Conservation (phyloP, 2,329 filamentous ascomycete genomes). For the Fusarium redolens region DNA sequence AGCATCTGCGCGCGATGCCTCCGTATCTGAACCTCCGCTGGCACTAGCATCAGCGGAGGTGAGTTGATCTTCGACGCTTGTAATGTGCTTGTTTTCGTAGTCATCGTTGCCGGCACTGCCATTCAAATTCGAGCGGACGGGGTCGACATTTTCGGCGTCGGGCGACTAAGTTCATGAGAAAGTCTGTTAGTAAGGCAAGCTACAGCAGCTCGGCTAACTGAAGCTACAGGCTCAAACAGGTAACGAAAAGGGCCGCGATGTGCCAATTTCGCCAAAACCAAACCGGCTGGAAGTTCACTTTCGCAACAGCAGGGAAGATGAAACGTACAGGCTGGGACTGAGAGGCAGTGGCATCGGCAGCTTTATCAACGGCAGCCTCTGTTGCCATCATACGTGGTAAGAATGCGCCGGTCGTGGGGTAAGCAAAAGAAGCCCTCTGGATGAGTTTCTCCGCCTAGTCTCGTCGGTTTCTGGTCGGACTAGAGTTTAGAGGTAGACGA, state of each 20-base stretch:
- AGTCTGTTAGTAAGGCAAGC: slow-evolving; percentile 29
- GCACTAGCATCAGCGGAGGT: slow-evolving; percentile 75
- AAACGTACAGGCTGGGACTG: slow-evolving; percentile 59
- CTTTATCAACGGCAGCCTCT: slow-evolving; percentile 66
- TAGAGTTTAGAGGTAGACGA: slow-evolving; percentile 31
- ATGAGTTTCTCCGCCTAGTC: slow-evolving; percentile 39
- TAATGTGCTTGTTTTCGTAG: slow-evolving; percentile 67
- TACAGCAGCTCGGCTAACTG: not conserved
- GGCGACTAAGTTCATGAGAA: slow-evolving; percentile 43
- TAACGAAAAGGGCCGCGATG: not conserved
- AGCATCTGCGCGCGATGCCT: slow-evolving; percentile 71
- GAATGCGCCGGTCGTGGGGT: slow-evolving; percentile 49
- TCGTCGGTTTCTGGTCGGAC: slow-evolving; percentile 28
- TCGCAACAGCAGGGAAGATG: not conserved
- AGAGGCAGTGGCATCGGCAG: slow-evolving; percentile 65
- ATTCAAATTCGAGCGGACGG: slow-evolving; percentile 60
- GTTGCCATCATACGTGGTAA: slow-evolving; percentile 73
- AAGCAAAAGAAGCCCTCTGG: slow-evolving; percentile 45
- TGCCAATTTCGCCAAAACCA: not conserved
- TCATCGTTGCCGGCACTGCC: slow-evolving; percentile 62
- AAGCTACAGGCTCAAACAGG: not conserved
- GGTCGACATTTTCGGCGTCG: slow-evolving; percentile 61
- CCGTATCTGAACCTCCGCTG: slow-evolving; percentile 81
- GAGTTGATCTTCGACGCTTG: slow-evolving; percentile 67
- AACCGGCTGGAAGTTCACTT: not conserved